Evolutionary conservation across 2,329 filamentous ascomycete species (phyloP), one percentile per base, ranked within the genome.

Genomic region (Talaromyces verruculosus): DNA sequence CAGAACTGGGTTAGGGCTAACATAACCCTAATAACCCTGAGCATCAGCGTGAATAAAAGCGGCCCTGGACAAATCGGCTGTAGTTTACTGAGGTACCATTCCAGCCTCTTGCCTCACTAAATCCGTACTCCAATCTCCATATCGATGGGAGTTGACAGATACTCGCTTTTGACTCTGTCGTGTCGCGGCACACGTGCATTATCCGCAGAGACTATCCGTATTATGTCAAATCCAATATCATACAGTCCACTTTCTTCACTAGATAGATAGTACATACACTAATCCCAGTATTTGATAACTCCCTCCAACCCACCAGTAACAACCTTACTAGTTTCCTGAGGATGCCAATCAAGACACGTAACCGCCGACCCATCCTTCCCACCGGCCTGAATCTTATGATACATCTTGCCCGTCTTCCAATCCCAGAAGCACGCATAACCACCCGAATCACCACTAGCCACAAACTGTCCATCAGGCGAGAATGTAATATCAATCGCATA

Each of bases 391-490:
- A 99, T 88, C 84, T 98, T 98, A 81, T 97, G 92, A 80, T 92
- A 97, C 93, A 99, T 94, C 82, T 97, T 98, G 78, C 94, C 96
- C 45, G 93, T 97, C 86, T 99, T 99, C 92, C 93, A 99, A 79
- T 98, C 95, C 92, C 93, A 99, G 81, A 98, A 97, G 79, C 91
- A 96, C 58, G 97, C 88, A 73, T 87, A 97, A 41, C 96, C 95
- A 17, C 87, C 92, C 61, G 88, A 91, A 78, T 99, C 95, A 68
- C 95, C 95, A 19, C 87, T 91, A 22, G 88, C 90, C 64, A 99
- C 83, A 77, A 97, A 96, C 75, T 96, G 92, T 0, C 95, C 95
- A 76, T 98, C 95, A 0, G 93, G 92, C 72, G 89, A 92, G 75
- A 96, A 90, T 62, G 90, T 89, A 61, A 99, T 85, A 73, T 97